Evolutionary conservation across 2,329 filamentous ascomycete species (phyloP).

Genomic region (Monilinia polystroma): DNA sequence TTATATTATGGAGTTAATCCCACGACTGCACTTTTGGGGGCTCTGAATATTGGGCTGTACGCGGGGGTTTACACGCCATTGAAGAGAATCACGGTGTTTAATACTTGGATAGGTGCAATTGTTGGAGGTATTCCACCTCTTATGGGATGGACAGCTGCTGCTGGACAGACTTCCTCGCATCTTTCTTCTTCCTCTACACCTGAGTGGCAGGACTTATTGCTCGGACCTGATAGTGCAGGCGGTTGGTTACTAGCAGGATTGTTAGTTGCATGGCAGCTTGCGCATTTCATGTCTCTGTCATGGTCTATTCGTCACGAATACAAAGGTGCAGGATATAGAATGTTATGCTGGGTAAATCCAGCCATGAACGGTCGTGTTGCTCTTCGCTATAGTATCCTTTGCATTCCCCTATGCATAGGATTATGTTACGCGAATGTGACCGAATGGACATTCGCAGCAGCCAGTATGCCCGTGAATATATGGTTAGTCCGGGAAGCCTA

Average conservation of each 20-base stretch:
- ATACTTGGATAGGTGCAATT: conserved; percentile 93
- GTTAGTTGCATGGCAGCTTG: conserved; percentile 95
- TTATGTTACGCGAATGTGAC: conserved; percentile 80
- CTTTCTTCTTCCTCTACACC: conserved; percentile 59
- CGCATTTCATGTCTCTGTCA: conserved; percentile 93
- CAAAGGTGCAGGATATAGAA: conserved; percentile 63
- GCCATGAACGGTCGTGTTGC: conserved; percentile 83
- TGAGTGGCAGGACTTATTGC: conserved; percentile 74
- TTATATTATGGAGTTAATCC: conserved; percentile 92
- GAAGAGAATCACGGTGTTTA: conserved; percentile 81
- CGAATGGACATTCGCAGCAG: conserved; percentile 78
- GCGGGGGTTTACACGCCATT: conserved; percentile 90
- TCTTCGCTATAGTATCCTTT: conserved; percentile 78
- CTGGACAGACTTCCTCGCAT: conserved; percentile 79
- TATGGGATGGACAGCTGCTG: conserved; percentile 97
- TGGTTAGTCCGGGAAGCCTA: conserved; percentile 84
- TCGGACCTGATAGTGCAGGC: conserved; percentile 67
- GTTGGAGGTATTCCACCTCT: conserved; percentile 92
- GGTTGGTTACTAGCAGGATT: conserved; percentile 86
- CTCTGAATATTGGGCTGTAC: conserved; percentile 83
- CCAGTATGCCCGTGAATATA: conserved; percentile 76
- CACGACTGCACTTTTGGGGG: conserved; percentile 83
- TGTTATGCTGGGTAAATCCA: conserved; percentile 86
- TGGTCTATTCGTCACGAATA: conserved; percentile 91
- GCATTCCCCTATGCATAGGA: conserved; percentile 81